Evolutionary conservation across 495 filamentous ascomycete species (phyloP), one percentile per base, ranked within the genome.

Genomic region (Penicillium cinerascens): DNA sequence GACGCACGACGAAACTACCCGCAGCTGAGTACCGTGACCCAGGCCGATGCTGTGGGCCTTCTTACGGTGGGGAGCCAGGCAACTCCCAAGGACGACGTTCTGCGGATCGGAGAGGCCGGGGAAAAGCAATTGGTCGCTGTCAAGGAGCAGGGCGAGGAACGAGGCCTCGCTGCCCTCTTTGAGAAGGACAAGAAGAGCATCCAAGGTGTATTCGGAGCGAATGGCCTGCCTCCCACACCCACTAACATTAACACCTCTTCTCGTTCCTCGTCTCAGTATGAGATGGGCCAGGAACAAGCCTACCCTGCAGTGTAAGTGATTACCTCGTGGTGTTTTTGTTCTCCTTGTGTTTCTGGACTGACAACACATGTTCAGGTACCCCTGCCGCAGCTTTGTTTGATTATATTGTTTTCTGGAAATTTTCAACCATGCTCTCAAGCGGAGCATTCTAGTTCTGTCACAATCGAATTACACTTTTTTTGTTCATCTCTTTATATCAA

Each of bases 1-100:
- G 93, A 98, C 60, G 71, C 76, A 46, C 87, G 93, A 43, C 84
- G 95, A 61, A 82, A 78, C 63, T 98, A 97, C 75, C 87, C 95
- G n/a, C 79, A 78, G 49, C 77, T 87, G 41, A 91, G 87, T 60
- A 82, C 87, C 27, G 82, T 98, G 47, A 86, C 73, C 42, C 93
- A 96, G 75, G 84, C 81, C 16, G 87, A 97, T 74, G 85, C 89
- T 21, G 92, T 92, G 18, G 86, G 84, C 4, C 82, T 97, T 53
- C 78, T 98, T 54, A 86, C 78, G 20, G 87, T 97, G 11, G 93
- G 95, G 27, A 95, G 85, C 69, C 83, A 83, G 51, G 85, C 82
- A n/a, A 73, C 71, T 6, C 91, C 93, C 3, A 91, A 87, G 64
- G 87, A 91, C 44, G 86, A 91, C 56, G 67, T 83, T 37, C 62